Conservation (phyloP, 495 filamentous ascomycete genomes). For the Podospora conica region DNA sequence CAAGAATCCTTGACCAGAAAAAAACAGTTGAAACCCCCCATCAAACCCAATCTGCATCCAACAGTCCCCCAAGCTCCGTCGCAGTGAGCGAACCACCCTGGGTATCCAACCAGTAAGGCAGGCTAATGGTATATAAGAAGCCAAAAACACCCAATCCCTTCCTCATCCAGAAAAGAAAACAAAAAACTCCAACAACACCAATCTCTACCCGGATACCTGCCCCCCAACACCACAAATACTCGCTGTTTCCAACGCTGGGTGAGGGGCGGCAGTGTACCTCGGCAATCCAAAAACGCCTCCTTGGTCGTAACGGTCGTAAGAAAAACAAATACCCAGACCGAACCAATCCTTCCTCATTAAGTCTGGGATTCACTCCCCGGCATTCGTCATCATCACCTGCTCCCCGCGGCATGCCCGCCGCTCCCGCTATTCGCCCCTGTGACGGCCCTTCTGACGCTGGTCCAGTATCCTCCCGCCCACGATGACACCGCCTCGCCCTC, state of each 20-base stretch:
- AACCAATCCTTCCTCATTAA: not conserved
- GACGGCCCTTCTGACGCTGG: constrained; percentile 45
- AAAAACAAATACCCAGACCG: constrained; percentile 1
- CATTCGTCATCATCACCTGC: constrained; percentile 6
- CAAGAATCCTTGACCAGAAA: not conserved
- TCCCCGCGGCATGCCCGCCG: not conserved
- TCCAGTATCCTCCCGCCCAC: constrained; percentile 58
- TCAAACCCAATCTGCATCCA: not conserved
- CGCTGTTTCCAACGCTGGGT: not conserved
- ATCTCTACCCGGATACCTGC: not conserved
- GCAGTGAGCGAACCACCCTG: not conserved
- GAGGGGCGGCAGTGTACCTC: not conserved
- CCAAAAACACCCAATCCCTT: not conserved
- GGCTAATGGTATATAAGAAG: not conserved
- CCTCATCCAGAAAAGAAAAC: not conserved
- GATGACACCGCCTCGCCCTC: constrained; percentile 59
- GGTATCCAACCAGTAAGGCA: not conserved
- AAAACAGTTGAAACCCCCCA: not conserved
- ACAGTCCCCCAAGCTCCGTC: not conserved
- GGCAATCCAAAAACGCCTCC: not conserved
- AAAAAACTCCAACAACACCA: not conserved
- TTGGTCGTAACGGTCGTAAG: constrained; percentile 6
- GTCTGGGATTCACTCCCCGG: not conserved
- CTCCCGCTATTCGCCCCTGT: constrained; percentile 3
- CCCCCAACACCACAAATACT: not conserved